Base-by-base conservation (phyloP, 805 yeast species). In the Monosporozyma siamensis region DNA sequence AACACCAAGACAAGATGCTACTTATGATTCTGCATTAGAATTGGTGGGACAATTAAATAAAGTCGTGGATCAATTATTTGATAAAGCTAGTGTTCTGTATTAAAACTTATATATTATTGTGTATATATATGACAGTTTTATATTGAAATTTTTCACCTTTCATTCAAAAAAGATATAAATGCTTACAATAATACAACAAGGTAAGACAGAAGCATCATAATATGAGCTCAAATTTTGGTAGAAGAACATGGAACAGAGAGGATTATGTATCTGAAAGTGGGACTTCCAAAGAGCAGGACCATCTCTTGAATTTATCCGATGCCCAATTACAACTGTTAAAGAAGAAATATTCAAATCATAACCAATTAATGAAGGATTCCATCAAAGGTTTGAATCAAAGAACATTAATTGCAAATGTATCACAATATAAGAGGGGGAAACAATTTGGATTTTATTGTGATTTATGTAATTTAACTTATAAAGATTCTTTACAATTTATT, bases 51-150 rank as follows among this genome's bases (percentile, higher is more conserved):
- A 85, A 59, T 79, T 92, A 78, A 82, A 92, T 22, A 75, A 68
- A 42, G 96, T 82, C 24, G 96, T 92, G 20, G 97, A 92, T 54
- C 72, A 86, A 52, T 71, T 92, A 54, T 92, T 88, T 56, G 97
- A 89, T 60, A 92, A 90, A 69, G 97, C 97, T 8, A 78, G 94
- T 34, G 74, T 82, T 18, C 71, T 89, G 53, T 84, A 85, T 54
- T 87, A 69, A 59, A 20, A 17, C 34, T 15, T 38, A 22, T 40
- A 29, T 31, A 35, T 35, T 25, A 22, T 8, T 23, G 15, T 18
- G 15, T 18, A 32, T 10, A n/a, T 18, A 18, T 18, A 18, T 9
- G n/a, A n/a, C n/a, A n/a, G n/a, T n/a, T n/a, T n/a, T n/a, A n/a
- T n/a, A n/a, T n/a, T n/a, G n/a, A n/a, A n/a, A n/a, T n/a, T n/a